Evolutionary conservation across 1,284 basidiomycete genomes (phyloP), one percentile per base, ranked within the genome.

Genomic region (Puccinia horiana): DNA sequence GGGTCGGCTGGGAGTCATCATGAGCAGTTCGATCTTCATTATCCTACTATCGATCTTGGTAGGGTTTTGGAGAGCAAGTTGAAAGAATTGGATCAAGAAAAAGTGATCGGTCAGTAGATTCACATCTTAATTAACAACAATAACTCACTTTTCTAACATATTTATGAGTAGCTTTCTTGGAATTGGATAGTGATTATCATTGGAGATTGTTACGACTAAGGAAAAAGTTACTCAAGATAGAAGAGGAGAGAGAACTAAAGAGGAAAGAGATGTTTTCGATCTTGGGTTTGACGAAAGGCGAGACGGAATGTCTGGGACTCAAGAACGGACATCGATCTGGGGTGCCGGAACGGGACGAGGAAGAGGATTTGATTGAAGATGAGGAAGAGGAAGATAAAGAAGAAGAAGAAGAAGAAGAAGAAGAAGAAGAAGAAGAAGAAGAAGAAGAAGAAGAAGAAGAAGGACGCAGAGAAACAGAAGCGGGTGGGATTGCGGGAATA

Each of bases 101-200:
- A 76, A 40, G 54, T 76, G 35, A 40, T 76, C 20, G 73, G 73
- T 75, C 11, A 11, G 73, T 72, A n/a, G n/a, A n/a, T n/a, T n/a
- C n/a, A n/a, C n/a, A n/a, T 32, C 23, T 44, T 29, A 14, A 29
- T 44, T 72, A 16, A 29, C 37, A n/a, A n/a, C n/a, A n/a, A n/a
- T n/a, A n/a, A n/a, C n/a, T n/a, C n/a, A n/a, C 44, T 18, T 70
- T 70, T 70, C 32, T 70, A 42, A 5, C 26, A 70, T 44, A 5
- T 49, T 8, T n/a, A 2, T 72, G 9, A 14, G 29, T 29, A 73
- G 78, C 69, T 47, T 73, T 81, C 42, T 23, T 81, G 14, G 78
- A 73, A 47, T 61, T 81, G 16, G 78, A 81, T 35, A 70, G 52
- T n/a, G 44, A 52, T 73, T 81, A 81, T 44, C 52, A 73, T 73